phyloP scores from a whole-genome alignment of 179 eudicot species.

The Heliamphora pulchella region DNA sequence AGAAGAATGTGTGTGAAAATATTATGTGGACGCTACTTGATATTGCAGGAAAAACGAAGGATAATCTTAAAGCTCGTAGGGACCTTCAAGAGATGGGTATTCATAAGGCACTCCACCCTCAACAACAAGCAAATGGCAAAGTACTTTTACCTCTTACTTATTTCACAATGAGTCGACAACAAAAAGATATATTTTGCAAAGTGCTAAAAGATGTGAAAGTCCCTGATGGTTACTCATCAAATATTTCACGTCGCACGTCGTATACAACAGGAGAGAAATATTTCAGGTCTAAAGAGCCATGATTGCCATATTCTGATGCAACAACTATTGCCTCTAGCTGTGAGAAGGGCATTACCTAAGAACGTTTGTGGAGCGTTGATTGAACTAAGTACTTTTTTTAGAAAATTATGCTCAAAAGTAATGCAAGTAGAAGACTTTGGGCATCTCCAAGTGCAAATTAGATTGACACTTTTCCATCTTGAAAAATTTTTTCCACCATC shows the following conservation, averaged over 20 bases:
- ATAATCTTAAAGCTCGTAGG: background rate
- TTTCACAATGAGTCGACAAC: background rate
- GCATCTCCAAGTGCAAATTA: too few relatives aligned
- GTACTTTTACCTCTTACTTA: background rate
- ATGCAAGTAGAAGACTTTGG: too few relatives aligned
- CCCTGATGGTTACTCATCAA: background rate
- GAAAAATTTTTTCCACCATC: too few relatives aligned
- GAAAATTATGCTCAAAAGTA: too few relatives aligned
- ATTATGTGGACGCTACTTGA: background rate
- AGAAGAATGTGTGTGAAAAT: slow-evolving; percentile 11
- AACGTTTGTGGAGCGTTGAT: too few relatives aligned
- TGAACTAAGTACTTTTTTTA: too few relatives aligned
- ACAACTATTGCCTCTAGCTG: background rate
- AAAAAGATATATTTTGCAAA: background rate
- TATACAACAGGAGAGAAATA: background rate
- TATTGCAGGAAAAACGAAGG: background rate
- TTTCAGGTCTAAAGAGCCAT: background rate
- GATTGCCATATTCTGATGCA: background rate
- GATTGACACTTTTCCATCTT: too few relatives aligned
- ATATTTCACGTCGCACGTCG: background rate
- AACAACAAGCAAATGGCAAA: background rate
- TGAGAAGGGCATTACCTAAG: background rate
- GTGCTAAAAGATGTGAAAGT: background rate
- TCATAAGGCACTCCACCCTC: background rate
- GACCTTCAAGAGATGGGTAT: slow-evolving; percentile 8